Evolutionary conservation across 352 stramenopile species (phyloP), one percentile per base, ranked within the genome.

Genomic region (Phytophthora hibernalis): DNA sequence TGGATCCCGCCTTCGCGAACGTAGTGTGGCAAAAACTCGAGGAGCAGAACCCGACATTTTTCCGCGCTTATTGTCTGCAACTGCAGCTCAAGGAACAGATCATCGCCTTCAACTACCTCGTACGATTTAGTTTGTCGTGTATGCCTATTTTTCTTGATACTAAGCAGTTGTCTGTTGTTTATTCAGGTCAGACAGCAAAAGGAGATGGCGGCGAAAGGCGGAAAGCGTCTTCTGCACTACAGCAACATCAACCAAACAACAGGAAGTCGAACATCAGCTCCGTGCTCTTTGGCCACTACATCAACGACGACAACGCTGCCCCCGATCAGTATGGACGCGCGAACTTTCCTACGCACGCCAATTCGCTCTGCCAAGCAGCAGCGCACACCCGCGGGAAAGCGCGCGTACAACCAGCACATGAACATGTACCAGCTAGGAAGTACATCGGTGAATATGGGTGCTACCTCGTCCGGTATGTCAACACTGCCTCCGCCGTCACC

Each of bases 21-120:
- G 79, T 97, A 20, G 90, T 97, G 40, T 97, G 89, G 91, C 87
- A 96, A 49, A 98, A 98, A 58, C 82, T 98, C 7, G 86, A 97
- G 59, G 87, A 97, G 53, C 91, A 97, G 63, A 98, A 98, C 38
- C 83, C 87, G 13, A 82, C 80, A 6, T 98, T 97, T 58, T 98
- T 98, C 55, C 75, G 83, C 11, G 87, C 88, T 1, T 98, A 98
- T 64, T 79, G 73, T 35, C 55, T 96, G 18, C 86, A 94, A 35
- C 73, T 97, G 13, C 82, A 92, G 61, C 79, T 98, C 8, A 93
- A 94, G 66, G 92, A 98, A 49, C 92, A 98, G 64, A 94, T 97
- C 57, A 62, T 93, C 15, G 82, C 89, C 9, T 98, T 97, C 68
- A 98, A 98, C 74, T 97, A 97, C 62, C 72, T 98, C 28, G 91